Percentiles rank a stretch among this genome's conserved stretches.
These are phyloP conservation scores for Pittosporum tobira DNA, from an alignment of 129 eudicot species.

Conservation along the genomic window DNA sequence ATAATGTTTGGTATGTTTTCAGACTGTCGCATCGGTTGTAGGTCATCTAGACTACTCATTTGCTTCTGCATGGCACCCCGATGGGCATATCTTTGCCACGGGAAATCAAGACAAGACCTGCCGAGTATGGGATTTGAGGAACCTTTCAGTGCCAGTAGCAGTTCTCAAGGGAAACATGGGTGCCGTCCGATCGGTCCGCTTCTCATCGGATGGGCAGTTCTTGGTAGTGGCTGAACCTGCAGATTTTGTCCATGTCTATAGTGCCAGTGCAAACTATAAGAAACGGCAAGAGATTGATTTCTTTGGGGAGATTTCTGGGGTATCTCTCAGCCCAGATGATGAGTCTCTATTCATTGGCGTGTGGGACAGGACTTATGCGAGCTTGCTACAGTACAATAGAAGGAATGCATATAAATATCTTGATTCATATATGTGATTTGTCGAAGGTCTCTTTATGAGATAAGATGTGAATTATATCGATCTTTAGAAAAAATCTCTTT, in stretches of 20 bases:
- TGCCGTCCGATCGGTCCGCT: constrained; percentile 59
- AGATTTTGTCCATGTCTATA: constrained; percentile 67
- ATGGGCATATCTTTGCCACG: constrained; percentile 62
- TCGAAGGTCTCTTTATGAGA: no score
- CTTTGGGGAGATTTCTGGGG: constrained; percentile 77
- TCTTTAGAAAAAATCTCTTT: no score
- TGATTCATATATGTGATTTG: constrained; percentile 40
- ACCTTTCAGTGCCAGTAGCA: constrained; percentile 33
- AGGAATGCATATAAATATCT: constrained; percentile 36
- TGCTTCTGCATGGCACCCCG: constrained; percentile 82
- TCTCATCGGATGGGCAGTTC: constrained; percentile 58
- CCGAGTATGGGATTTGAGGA: constrained; percentile 66
- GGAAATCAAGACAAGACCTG: constrained; percentile 89
- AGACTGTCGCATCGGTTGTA: constrained; percentile 48
- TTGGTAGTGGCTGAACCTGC: constrained; percentile 74
- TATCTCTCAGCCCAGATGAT: constrained; percentile 62
- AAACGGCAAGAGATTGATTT: constrained; percentile 60
- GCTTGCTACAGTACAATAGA: constrained; percentile 61
- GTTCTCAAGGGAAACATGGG: constrained; percentile 73
- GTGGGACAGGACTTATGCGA: constrained; percentile 80
- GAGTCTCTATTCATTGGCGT: constrained; percentile 57
- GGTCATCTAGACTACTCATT: constrained; percentile 82
- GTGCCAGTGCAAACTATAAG: constrained; percentile 29
- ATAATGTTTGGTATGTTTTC: neutral
- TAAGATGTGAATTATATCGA: no score